These are phyloP conservation scores for Penicillium macrosclerotiorum DNA, from an alignment of 495 filamentous ascomycete genomes.

Conservation along the genomic window DNA sequence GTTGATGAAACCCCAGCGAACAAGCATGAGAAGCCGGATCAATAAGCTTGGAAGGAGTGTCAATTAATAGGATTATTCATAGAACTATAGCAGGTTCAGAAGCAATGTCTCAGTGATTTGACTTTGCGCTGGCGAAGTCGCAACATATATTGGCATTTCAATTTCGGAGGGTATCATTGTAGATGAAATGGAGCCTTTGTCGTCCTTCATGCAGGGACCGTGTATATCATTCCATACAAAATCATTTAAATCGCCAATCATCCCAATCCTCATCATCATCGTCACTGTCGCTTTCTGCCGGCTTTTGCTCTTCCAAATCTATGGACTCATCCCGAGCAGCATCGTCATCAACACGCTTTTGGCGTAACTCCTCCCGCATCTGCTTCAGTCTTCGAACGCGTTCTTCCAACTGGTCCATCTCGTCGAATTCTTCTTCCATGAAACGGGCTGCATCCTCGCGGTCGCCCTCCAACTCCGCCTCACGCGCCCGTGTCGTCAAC, in stretches of 20 bases:
- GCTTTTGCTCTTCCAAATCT: slow-evolving; percentile 20
- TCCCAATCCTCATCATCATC: slow-evolving; percentile 57
- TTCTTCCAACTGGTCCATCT: slow-evolving; percentile 88
- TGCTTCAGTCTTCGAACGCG: slow-evolving; percentile 75
- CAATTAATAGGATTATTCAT: too few relatives aligned
- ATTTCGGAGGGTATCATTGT: slow-evolving; percentile 44
- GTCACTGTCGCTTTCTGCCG: slow-evolving; percentile 28
- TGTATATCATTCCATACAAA: slow-evolving; percentile 9
- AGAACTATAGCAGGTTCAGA: too few relatives aligned
- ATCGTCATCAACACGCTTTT: slow-evolving; percentile 33
- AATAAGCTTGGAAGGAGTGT: too few relatives aligned
- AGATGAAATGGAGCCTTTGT: slow-evolving; percentile 28
- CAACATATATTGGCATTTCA: slow-evolving; percentile 9
- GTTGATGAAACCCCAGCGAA: slow-evolving; percentile 22
- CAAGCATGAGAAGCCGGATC: slow-evolving; percentile 5
- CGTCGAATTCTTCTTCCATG: slow-evolving; percentile 86
- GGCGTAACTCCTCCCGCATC: slow-evolving; percentile 58
- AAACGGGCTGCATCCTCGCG: slow-evolving; percentile 79
- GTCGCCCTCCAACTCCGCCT: slow-evolving; percentile 72
- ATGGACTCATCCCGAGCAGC: slow-evolving; percentile 37
- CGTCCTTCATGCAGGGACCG: slow-evolving; percentile 17
- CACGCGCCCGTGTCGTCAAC: slow-evolving; percentile 39
- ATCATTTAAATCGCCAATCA: slow-evolving; percentile 64
- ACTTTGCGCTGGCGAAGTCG: not conserved
- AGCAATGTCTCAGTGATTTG: too few relatives aligned